Base-by-base conservation (phyloP, 306 rosid species). In the Gastrolobium bilobum region DNA sequence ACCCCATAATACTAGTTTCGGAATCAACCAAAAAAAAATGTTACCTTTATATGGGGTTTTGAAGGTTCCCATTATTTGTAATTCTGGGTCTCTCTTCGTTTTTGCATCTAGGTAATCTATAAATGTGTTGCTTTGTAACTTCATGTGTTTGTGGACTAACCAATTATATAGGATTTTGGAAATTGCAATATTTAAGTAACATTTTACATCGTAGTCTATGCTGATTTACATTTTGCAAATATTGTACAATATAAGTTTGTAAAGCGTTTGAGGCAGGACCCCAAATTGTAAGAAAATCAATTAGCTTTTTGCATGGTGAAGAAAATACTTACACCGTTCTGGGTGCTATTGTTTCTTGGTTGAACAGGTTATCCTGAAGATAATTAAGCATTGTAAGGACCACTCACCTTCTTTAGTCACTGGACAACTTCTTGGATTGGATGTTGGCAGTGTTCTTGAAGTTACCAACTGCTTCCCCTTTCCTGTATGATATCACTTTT, bases 401-500 rank as follows among this genome's bases (percentile, higher is more conserved):
- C 92, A 92, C 81, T 91, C 99, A 8, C 98, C 99, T 6, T 86
- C 98, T 75, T 71, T 92, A 48, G 99, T 95, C 78, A 95, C 99
- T 0, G 99, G 99, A 44, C 99, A 95, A 59, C 99, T 95, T 81
- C 98, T 95, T 75, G 99, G 99, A 46, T 78, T 95, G 71, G 99
- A 95, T 87, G 99, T 95, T 69, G 99, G 99, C 58, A 95, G 96
- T 73, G 94, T 90, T 87, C 99, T 95, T 62, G 99, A 95, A 95
- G 97, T 95, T 71, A 95, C 98, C 6, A 95, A 95, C 78, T 95
- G 98, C 80, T 95, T 95, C 83, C 99, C 99, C 46, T 95, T 95
- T 77, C 99, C 99, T 82, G 98, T 95, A 86, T 30, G 83, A 11
- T 26, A 74, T 73, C 43, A 8, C 66, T 10, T 10, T 39, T 60